Base-by-base conservation (phyloP, 2,329 filamentous ascomycete species). In the Metarhizium anisopliae region DNA sequence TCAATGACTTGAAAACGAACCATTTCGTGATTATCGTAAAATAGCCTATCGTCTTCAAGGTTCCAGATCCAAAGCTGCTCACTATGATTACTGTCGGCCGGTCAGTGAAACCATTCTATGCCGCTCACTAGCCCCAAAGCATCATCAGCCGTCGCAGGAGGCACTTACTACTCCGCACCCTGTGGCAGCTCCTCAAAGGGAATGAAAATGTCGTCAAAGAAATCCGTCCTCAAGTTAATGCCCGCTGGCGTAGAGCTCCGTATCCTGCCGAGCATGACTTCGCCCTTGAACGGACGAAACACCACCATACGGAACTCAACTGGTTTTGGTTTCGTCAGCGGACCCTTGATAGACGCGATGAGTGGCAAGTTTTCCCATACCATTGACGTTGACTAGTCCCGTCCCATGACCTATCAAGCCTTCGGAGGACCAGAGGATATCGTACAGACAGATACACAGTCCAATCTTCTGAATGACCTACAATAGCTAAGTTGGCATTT, bases 221-320 rank as follows among this genome's bases (percentile, higher is more conserved):
- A 99, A 59, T 96, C 90, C 4, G 92, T 86, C 51, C 85, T 84
- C 58, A 97, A 78, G 64, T 85, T 83, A 64, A 95, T 90, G 42
- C 89, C 91, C 2, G 85, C 76, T 7, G 84, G 78, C 1, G 81
- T 86, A 40, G 86, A 85, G 61, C 84, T 85, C 60, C 86, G 86
- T 70, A 99, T 96, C 61, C 85, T 86, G 16, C 89, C 94, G 49
- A 89, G 78, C 65, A 99, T 80, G 58, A 96, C 90, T 69, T 99
- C 94, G 51, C 90, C 90, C 68, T 95, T 95, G 76, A 96, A 97
- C 0, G 94, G 94, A 29, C 94, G 85, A 70, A 97, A 99, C 35
- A 99, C 91, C 18, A 96, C 80, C 67, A 99, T 79, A 25, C 91
- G 88, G 66, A 97, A 99, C 68, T 95, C 91, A 52, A 95, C 93